Conservation (phyloP, 805 yeast genomes). For the Suhomyces faveliae region DNA sequence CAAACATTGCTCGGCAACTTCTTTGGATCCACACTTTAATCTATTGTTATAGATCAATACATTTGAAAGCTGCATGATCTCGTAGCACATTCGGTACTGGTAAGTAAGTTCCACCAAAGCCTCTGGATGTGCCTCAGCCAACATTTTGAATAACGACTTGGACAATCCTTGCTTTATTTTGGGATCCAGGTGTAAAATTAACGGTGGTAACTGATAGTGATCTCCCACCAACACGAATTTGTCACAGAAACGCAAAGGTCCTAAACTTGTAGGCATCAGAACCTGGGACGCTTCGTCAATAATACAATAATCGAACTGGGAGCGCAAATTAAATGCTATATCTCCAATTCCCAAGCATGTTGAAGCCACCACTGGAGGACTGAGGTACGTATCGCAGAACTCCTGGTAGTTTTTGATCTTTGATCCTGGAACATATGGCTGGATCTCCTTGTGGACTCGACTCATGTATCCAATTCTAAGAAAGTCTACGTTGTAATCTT, state of each 20-base stretch:
- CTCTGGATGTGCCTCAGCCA: constrained; percentile 71
- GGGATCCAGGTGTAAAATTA: constrained; percentile 59
- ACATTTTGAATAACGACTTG: constrained; percentile 68
- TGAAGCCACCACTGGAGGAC: constrained; percentile 77
- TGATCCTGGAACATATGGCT: constrained; percentile 48
- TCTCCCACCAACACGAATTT: constrained; percentile 94
- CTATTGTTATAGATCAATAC: constrained; percentile 72
- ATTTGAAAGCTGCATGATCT: constrained; percentile 82
- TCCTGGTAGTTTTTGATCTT: constrained; percentile 42
- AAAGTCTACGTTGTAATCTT: constrained; percentile 38
- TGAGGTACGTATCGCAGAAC: constrained; percentile 46
- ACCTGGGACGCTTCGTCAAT: constrained; percentile 97
- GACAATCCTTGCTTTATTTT: constrained; percentile 69
- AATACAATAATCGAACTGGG: constrained; percentile 83
- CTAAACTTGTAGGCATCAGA: constrained; percentile 85
- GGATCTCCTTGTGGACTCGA: constrained; percentile 62
- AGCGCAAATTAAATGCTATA: constrained; percentile 52
- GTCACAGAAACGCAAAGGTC: constrained; percentile 76
- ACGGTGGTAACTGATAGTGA: constrained; percentile 89
- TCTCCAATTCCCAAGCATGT: constrained; percentile 80
- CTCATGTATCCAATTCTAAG: constrained; percentile 64
- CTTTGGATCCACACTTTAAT: constrained; percentile 69
- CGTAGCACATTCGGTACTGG: constrained; percentile 92
- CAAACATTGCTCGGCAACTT: constrained; percentile 60
- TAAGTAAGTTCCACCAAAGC: constrained; percentile 73